Base-by-base conservation (phyloP, 176 grass and related monocot genomes). In the Rhynchospora pubera region DNA sequence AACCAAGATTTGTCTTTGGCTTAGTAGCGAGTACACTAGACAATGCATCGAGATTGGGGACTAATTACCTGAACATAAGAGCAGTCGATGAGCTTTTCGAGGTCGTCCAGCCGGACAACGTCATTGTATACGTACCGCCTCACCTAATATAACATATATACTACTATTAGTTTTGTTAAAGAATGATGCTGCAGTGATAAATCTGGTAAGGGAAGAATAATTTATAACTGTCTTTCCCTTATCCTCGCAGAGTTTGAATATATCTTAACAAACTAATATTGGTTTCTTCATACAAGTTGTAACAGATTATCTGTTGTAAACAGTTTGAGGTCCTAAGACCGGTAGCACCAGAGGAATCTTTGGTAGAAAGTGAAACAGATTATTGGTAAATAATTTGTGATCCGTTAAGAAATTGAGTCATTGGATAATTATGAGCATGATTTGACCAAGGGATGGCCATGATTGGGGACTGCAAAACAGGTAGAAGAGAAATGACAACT, bases 121-220 rank as follows among this genome's bases (percentile, higher is more conserved):
- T 97, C 93, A 79, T 97, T 91, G 91, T 97, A 97, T 82, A 97
- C 93, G 83, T 97, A 97, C 46, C 93, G 86, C 16, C 93, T 70
- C 83, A 97, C 93, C 93, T 97, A 88, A 70, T 65, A 68, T 75
- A 6, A 4, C 44, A 55, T 14, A 79, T 46, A 81, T 22, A 62
- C 34, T 26, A 81, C 43, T 47, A 6, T 60, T 39, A 63, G 60
- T 61, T 62, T 5, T 45, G 10, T 44, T 51, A 73, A 22, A 15
- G 50, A 52, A 51, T 52, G 47, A 24, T 28, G 14, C 5, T 24
- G 10, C 46, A 52, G 46, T 74, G n/a, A 74, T 51, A n/a, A 39
- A 74, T 74, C 46, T 52, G 46, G 51, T 50, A 24, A 24, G 10
- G 47, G 57, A 61, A 9, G 28, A 59, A 44, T 79, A 79, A 79